phyloP scores from a whole-genome alignment of 2,329 filamentous ascomycete species.

The Colletotrichum nymphaeae region DNA sequence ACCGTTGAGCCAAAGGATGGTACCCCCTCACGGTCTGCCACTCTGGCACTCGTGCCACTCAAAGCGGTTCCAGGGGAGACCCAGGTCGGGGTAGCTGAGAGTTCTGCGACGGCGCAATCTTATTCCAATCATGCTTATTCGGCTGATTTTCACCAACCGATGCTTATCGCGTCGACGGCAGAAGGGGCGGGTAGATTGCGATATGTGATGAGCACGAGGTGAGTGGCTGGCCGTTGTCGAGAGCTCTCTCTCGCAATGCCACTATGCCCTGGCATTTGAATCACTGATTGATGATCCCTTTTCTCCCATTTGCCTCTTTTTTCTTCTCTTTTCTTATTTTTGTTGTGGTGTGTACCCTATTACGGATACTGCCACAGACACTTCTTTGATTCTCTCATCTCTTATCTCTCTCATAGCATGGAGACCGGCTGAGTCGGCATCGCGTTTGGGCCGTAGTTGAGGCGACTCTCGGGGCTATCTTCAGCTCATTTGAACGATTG shows the following conservation, averaged over 20 bases:
- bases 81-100: background rate
- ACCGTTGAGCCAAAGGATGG: background rate
- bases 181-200: slow-evolving; percentile 4
- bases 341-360: background rate
- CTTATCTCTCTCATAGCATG: slow-evolving; percentile 25
- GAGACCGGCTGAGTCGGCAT: slow-evolving; percentile 31
- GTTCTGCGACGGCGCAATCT: slow-evolving; percentile 23
- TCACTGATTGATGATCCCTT: background rate
- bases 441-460: background rate
- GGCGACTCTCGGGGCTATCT: background rate
- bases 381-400: background rate
- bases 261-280: too few relatives aligned
- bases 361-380: background rate
- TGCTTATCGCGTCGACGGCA: slow-evolving; percentile 14
- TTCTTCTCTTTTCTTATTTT: background rate
- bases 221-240: background rate
- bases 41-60: background rate
- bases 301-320: background rate
- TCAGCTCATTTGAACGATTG: background rate
- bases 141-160: background rate
- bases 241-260: background rate
- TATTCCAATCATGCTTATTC: slow-evolving; percentile 34
- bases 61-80: slow-evolving; percentile 11
- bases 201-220: background rate
- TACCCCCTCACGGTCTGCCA: too few relatives aligned